phyloP scores from a whole-genome alignment of 257 asterid genomes.

The Petunia axillaris region DNA sequence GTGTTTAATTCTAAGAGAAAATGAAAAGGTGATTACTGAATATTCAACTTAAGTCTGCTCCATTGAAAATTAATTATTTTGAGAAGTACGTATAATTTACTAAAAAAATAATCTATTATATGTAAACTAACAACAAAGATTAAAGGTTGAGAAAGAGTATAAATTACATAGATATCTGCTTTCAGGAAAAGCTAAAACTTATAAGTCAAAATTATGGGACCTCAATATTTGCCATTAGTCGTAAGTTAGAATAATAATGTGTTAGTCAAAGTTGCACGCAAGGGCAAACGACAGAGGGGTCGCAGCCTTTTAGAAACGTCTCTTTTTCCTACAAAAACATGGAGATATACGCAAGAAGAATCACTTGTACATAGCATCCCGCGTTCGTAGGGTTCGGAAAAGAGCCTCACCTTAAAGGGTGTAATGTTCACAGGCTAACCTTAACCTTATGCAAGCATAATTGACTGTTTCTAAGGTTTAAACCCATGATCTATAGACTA shows the following conservation, averaged over 20 bases:
- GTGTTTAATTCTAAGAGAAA: not conserved
- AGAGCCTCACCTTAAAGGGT: too few relatives aligned
- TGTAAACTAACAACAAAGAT: not conserved
- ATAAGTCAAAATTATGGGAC: not conserved
- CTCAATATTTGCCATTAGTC: not conserved
- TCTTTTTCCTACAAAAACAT: not conserved
- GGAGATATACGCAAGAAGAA: not conserved
- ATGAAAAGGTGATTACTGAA: not conserved
- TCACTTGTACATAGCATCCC: too few relatives aligned
- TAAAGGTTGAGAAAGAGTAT: too few relatives aligned
- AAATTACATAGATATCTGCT: not conserved
- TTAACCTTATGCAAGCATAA: too few relatives aligned
- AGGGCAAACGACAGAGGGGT: not conserved
- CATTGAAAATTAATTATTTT: not conserved
- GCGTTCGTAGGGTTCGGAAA: too few relatives aligned
- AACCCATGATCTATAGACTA: too few relatives aligned
- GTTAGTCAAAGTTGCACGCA: constrained; percentile 4
- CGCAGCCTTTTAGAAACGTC: not conserved
- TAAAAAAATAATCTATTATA: not conserved
- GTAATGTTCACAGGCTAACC: too few relatives aligned
- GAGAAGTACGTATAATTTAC: not conserved
- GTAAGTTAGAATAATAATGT: not conserved
- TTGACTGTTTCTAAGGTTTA: too few relatives aligned
- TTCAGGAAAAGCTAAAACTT: not conserved
- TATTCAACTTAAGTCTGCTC: not conserved